Conservation (phyloP, 495 filamentous ascomycete species). For the Aspergillus haitiensis region DNA sequence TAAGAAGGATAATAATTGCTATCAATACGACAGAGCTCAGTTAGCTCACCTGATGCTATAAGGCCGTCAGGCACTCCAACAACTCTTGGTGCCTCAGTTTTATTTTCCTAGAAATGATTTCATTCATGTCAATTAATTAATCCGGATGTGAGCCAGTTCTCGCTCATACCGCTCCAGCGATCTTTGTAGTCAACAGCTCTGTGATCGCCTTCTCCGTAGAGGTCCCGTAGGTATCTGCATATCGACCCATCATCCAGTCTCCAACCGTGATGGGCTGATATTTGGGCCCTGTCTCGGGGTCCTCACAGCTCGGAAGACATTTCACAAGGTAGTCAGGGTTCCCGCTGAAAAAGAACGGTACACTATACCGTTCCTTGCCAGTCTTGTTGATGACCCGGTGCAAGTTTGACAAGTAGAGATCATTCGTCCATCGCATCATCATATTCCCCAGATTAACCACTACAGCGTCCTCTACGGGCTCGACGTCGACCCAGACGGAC, state of each 20-base stretch:
- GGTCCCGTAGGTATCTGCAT: conserved; percentile 29
- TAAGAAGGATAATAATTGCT: no score
- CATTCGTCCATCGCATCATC: conserved; percentile 35
- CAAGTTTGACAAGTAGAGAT: conserved; percentile 30
- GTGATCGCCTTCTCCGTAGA: conserved; percentile 16
- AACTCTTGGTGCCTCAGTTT: no score
- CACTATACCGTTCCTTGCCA: conserved; percentile 28
- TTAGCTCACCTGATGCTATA: no score
- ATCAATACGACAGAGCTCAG: no score
- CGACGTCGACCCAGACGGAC: conserved; percentile 32
- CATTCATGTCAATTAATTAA: no score
- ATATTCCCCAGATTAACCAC: conserved; percentile 54
- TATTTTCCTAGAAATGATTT: no score
- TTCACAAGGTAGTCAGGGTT: conserved; percentile 26
- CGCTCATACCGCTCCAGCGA: not conserved
- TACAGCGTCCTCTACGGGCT: conserved; percentile 38
- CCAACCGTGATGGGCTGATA: conserved; percentile 30
- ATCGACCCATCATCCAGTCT: conserved; percentile 28
- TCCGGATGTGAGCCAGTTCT: no score
- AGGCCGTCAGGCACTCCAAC: no score
- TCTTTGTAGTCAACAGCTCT: conserved; percentile 10
- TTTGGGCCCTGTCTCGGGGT: conserved; percentile 15
- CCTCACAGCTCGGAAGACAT: conserved; percentile 28
- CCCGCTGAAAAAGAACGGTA: conserved; percentile 35
- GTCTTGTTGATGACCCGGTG: conserved; percentile 36